Evolutionary conservation across 2,329 filamentous ascomycete genomes (phyloP), one percentile per base, ranked within the genome.

Genomic region (Beauveria brongniartii): DNA sequence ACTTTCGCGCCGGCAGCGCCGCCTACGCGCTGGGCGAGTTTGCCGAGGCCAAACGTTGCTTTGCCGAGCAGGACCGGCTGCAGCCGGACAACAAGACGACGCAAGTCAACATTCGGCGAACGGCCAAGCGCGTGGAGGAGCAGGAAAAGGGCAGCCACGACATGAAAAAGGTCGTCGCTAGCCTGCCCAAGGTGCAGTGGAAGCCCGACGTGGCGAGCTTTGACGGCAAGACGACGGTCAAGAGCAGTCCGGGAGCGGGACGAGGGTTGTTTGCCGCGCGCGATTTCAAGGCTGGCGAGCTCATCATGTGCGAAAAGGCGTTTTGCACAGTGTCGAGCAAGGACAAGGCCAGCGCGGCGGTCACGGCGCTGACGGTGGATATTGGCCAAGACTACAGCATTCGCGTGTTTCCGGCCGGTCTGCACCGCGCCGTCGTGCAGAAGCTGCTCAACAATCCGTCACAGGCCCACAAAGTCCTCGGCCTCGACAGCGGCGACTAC

Each of bases 191-290:
- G n/a, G 46, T 59, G 0, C 69, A 71, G 9, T 70, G 73, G 1
- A 65, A 71, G 0, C 65, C 67, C 0, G 71, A 75, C 18, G 63
- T 63, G 1, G 73, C 72, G 2, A 69, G 65, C 6, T 73, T 70
- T 28, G 30, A 64, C 2, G 60, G 64, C 1, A 22, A 67, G 18
- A 74, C 69, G 0, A 65, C 67, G n/a, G 59, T 74, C 18, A 67
- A 64, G 26, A 30, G 65, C 0, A 73, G 68, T 22, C 60, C 60
- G 0, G 67, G 66, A 5, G 59, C 67, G 18, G 75, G 75, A 1
- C 68, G 71, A 1, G 75, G 75, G 1, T 63, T 78, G 0, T 77
- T 78, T 47, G 71, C 74, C 1, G 71, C 65, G 0, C 63, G 64
- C 1, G 62, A 69, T 20, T 67, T 77, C 28, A 63, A 67, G 18